Conservation (phyloP, 2,329 filamentous ascomycete species). For the Verticillium alfalfae region DNA sequence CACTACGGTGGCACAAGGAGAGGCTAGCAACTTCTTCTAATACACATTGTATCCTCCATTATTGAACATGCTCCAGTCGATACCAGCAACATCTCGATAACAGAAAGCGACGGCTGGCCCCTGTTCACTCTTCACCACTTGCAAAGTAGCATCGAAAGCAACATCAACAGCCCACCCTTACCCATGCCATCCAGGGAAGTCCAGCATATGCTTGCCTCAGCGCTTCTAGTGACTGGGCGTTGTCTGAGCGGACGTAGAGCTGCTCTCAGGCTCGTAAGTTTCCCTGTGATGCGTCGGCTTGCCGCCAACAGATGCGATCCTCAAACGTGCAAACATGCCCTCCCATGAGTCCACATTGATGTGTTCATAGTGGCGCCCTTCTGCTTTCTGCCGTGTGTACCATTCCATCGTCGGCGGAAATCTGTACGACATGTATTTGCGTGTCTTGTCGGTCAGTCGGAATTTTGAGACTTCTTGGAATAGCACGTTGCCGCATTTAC, state of each 20-base stretch:
- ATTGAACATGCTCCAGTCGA: no score
- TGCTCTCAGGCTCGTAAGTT: not conserved
- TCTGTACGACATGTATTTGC: conserved; percentile 25
- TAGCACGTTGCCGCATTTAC: conserved; percentile 36
- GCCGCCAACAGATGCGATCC: not conserved
- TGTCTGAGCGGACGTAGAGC: not conserved
- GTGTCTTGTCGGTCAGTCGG: conserved; percentile 9
- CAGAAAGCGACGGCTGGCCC: no score
- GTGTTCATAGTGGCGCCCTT: conserved; percentile 45
- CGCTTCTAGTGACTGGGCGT: not conserved
- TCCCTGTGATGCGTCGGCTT: not conserved
- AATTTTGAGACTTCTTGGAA: conserved; percentile 27
- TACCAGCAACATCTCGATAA: no score
- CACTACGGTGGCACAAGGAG: no score
- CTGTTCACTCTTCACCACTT: no score
- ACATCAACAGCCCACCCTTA: not conserved
- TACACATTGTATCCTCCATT: no score
- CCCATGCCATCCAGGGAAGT: no score
- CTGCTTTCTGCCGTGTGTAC: conserved; percentile 40
- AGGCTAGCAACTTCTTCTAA: no score
- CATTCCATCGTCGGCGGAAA: conserved; percentile 45
- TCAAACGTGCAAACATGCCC: conserved; percentile 23
- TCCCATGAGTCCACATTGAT: conserved; percentile 39
- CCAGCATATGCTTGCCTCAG: not conserved
- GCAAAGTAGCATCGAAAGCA: not conserved